A percentile compares a stretch with the other conserved stretches of the same genome.
phyloP scores from a whole-genome alignment of 768 basidiomycete species.

The Phaeotremella skinneri region DNA sequence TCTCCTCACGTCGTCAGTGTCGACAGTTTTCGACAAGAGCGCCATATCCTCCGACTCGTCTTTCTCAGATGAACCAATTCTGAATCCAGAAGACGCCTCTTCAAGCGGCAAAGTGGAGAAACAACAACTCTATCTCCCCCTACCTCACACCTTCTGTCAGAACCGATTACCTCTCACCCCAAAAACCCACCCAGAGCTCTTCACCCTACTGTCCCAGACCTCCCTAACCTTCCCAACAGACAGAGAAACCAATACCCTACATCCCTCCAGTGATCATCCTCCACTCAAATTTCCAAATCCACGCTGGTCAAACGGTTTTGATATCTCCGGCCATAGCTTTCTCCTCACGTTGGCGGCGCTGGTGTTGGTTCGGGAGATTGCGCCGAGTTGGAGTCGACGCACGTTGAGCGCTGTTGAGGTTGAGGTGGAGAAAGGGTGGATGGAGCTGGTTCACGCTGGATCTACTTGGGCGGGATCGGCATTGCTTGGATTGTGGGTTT shows the following conservation, averaged over 20 bases:
- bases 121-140: constrained; percentile 12
- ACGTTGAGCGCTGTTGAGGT: constrained; percentile 4
- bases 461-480: constrained; percentile 19
- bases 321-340: constrained; percentile 91
- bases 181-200: constrained; percentile 12
- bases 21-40: background rate
- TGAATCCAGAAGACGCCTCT: background rate
- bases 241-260: constrained; percentile 5
- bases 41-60: background rate
- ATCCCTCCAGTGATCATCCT: constrained; percentile 1
- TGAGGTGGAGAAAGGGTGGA: constrained; percentile 5
- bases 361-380: constrained; percentile 74
- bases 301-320: constrained; percentile 74
- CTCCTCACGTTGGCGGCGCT: constrained; percentile 74
- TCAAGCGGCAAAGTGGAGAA: background rate
- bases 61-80: background rate
- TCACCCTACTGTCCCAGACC: constrained; percentile 11
- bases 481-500: constrained; percentile 63
- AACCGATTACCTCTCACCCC: constrained; percentile 12
- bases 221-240: background rate
- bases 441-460: constrained; percentile 11
- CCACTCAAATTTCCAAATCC: constrained; percentile 52
- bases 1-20: background rate
- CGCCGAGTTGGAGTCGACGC: constrained; percentile 48
- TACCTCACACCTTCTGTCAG: constrained; percentile 18